phyloP scores from a whole-genome alignment of 1,284 basidiomycete species.

The Phlebopus sp. region DNA sequence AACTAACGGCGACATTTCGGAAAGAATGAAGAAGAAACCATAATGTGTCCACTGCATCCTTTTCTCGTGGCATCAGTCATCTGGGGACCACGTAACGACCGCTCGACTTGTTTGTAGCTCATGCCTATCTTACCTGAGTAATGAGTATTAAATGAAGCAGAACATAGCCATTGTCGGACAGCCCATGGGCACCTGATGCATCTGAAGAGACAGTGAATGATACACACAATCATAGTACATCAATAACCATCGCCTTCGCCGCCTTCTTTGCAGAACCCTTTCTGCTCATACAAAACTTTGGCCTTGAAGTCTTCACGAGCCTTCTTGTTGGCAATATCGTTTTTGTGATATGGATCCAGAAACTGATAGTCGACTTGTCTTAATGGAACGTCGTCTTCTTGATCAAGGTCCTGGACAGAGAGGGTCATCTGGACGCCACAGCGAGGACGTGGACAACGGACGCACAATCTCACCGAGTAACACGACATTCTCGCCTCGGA shows the following conservation, averaged over 20 bases:
- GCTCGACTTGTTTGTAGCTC: constrained; percentile 14
- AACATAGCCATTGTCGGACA: not conserved
- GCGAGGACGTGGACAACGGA: constrained; percentile 6
- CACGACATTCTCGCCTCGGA: constrained; percentile 98
- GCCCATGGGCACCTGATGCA: constrained; percentile 1
- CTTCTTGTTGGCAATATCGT: constrained; percentile 69
- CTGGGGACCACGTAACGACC: not conserved
- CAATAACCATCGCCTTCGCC: constrained; percentile 90
- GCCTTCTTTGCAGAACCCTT: constrained; percentile 85
- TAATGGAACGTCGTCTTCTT: constrained; percentile 85
- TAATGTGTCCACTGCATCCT: constrained; percentile 37
- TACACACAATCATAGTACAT: constrained; percentile 21
- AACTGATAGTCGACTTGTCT: constrained; percentile 70
- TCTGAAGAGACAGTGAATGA: constrained; percentile 3
- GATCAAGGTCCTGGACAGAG: constrained; percentile 77
- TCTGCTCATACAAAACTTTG: constrained; percentile 71
- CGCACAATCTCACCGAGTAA: constrained; percentile 94
- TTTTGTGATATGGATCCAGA: constrained; percentile 70
- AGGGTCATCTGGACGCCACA: constrained; percentile 8
- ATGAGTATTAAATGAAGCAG: constrained; percentile 12
- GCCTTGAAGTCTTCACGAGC: constrained; percentile 70
- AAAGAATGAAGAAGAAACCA: constrained; percentile 59
- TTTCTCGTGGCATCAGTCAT: constrained; percentile 16
- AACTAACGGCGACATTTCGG: constrained; percentile 41
- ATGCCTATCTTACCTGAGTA: constrained; percentile 13